Conservation (phyloP, 768 basidiomycete genomes). For the Boletus subcaerulescens region DNA sequence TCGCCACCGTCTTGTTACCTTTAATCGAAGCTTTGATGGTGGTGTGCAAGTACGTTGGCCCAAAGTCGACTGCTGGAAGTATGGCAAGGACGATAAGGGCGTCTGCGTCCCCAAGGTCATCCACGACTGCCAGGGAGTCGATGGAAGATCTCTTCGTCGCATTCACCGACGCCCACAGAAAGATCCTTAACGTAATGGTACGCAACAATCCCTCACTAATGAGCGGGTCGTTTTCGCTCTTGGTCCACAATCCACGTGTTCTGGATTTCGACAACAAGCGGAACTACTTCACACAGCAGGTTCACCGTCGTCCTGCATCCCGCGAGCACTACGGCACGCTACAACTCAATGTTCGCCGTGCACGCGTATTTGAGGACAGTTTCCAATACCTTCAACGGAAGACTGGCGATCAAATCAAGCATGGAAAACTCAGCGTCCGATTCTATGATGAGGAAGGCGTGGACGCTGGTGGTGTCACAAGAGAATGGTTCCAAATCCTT, state of each 20-base stretch:
- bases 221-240: conserved; percentile 95
- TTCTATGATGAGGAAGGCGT: conserved; percentile 98
- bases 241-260: conserved; percentile 94
- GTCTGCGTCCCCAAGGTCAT: conserved; percentile 66
- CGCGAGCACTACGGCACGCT: conserved; percentile 82
- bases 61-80: conserved; percentile 48
- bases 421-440: conserved; percentile 93
- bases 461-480: conserved; percentile 95
- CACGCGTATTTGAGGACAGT: conserved; percentile 96
- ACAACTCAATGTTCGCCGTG: conserved; percentile 85
- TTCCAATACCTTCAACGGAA: conserved; percentile 89
- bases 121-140: conserved; percentile 65
- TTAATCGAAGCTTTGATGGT: conserved; percentile 98
- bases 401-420: conserved; percentile 94
- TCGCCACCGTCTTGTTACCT: conserved; percentile 89
- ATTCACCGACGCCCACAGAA: conserved; percentile 92
- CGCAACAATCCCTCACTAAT: conserved; percentile 97
- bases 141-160: conserved; percentile 90
- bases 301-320: conserved; percentile 76
- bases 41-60: conserved; percentile 91
- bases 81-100: conserved; percentile 54
- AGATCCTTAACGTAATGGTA: conserved; percentile 95
- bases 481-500: conserved; percentile 98
- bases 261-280: conserved; percentile 99
- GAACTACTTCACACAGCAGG: conserved; percentile 90